Conservation (phyloP, 2,329 filamentous ascomycete genomes). For the Cryphonectria naterciae region DNA sequence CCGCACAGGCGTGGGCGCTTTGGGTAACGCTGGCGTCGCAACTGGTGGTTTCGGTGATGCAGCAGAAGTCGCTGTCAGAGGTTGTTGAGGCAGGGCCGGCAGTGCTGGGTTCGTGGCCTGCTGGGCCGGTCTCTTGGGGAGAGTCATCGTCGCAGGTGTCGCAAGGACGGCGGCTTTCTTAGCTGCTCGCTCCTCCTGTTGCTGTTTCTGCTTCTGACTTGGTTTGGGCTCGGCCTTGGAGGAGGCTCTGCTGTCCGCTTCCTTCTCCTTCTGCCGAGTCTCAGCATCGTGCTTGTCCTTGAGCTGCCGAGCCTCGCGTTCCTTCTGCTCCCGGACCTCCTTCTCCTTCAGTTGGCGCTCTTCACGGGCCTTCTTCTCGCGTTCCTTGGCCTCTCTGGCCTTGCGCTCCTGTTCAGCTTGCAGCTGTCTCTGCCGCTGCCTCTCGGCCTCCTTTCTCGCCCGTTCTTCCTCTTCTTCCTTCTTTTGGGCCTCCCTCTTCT, state of each 20-base stretch:
- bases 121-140: slow-evolving; percentile 48
- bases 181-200: slow-evolving; percentile 49
- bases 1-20: slow-evolving; percentile 79
- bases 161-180: slow-evolving; percentile 45
- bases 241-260: slow-evolving; percentile 45
- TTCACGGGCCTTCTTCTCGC: slow-evolving; percentile 82
- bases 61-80: slow-evolving; percentile 59
- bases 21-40: slow-evolving; percentile 80
- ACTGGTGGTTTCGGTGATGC: slow-evolving; percentile 80
- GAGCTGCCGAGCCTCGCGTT: slow-evolving; percentile 61
- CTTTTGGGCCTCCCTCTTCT: slow-evolving; percentile 87
- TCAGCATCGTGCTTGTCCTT: slow-evolving; percentile 62
- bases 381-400: slow-evolving; percentile 76
- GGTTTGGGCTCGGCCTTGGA: slow-evolving; percentile 45
- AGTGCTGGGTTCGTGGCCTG: slow-evolving; percentile 46
- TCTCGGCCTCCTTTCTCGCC: slow-evolving; percentile 82
- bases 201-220: slow-evolving; percentile 48
- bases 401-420: slow-evolving; percentile 87
- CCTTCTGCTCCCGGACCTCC: slow-evolving; percentile 66
- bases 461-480: slow-evolving; percentile 90
- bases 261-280: slow-evolving; percentile 61
- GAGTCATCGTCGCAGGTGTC: slow-evolving; percentile 38
- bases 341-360: slow-evolving; percentile 81
- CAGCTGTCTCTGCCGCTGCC: slow-evolving; percentile 78
- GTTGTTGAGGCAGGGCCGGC: slow-evolving; percentile 63